Conservation (phyloP, 257 asterid species). For the Primulina tabacum region DNA sequence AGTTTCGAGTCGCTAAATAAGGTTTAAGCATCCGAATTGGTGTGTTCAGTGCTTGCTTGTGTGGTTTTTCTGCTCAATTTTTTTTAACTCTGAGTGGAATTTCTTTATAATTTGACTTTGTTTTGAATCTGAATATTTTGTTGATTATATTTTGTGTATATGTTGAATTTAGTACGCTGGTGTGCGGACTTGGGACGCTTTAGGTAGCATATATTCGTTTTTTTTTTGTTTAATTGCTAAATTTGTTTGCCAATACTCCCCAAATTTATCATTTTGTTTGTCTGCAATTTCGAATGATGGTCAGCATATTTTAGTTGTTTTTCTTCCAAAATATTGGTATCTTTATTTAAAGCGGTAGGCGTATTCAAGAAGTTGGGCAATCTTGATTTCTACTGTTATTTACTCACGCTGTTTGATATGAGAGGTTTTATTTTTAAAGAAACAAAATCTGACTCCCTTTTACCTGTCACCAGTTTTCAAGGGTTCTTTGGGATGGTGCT, state of each 20-base stretch:
- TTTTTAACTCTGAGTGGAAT: slow-evolving; percentile 5
- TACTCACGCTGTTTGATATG: slow-evolving; percentile 1
- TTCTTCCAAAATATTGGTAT: not conserved
- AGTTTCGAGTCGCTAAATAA: slow-evolving; percentile 8
- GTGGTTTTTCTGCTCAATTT: not conserved
- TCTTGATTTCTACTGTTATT: not conserved
- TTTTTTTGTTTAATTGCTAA: not conserved
- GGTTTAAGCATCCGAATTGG: slow-evolving; percentile 25
- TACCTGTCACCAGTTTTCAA: slow-evolving; percentile 25
- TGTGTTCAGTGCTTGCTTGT: slow-evolving; percentile 6
- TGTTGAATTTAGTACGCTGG: slow-evolving; percentile 5
- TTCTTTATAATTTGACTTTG: slow-evolving; percentile 5
- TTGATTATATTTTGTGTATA: not conserved
- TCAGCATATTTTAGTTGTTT: not conserved
- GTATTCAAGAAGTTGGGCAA: slow-evolving; percentile 6
- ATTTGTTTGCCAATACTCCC: not conserved
- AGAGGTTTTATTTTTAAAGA: slow-evolving; percentile 4
- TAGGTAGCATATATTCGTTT: not conserved
- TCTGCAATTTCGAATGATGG: not conserved
- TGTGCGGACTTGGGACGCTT: slow-evolving; percentile 17
- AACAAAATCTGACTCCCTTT: slow-evolving; percentile 3
- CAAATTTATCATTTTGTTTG: not conserved
- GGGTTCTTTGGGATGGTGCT: slow-evolving; percentile 19
- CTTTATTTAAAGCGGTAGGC: not conserved
- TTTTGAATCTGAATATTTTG: not conserved